phyloP scores from a whole-genome alignment of 2,329 filamentous ascomycete genomes.

The Rhinocladiella mackenziei region DNA sequence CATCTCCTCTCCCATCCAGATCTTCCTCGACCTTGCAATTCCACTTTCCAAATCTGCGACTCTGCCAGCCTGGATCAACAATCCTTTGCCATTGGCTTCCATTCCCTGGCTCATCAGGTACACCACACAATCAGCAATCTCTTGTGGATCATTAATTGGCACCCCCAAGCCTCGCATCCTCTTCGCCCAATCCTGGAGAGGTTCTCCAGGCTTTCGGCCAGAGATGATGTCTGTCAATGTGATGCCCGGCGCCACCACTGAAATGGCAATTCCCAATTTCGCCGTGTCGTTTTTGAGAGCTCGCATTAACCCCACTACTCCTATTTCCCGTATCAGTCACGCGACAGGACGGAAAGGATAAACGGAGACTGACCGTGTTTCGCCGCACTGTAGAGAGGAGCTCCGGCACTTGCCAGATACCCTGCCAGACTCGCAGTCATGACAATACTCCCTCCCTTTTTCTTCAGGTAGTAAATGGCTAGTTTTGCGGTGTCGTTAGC shows the following conservation, averaged over 20 bases:
- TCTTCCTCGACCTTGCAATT: slow-evolving; percentile 43
- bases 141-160: slow-evolving; percentile 46
- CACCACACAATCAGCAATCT: slow-evolving; percentile 44
- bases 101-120: slow-evolving; percentile 44
- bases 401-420: slow-evolving; percentile 47
- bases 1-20: slow-evolving; percentile 52
- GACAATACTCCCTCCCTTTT: slow-evolving; percentile 44
- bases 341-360: neutral
- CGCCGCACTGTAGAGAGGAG: slow-evolving; percentile 48
- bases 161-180: slow-evolving; percentile 45
- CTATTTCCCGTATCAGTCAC: slow-evolving; percentile 19
- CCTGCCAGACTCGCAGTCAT: slow-evolving; percentile 49
- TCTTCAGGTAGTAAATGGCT: slow-evolving; percentile 46
- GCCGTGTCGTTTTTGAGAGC: slow-evolving; percentile 48
- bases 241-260: slow-evolving; percentile 48
- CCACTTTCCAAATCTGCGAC: slow-evolving; percentile 46
- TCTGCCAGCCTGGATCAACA: slow-evolving; percentile 45
- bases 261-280: slow-evolving; percentile 44
- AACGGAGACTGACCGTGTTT: slow-evolving; percentile 42
- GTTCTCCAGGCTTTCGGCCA: slow-evolving; percentile 33
- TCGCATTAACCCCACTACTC: slow-evolving; percentile 49
- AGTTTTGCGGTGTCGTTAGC: slow-evolving; percentile 47
- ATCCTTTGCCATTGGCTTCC: slow-evolving; percentile 44
- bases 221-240: slow-evolving; percentile 46
- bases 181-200: slow-evolving; percentile 40